A percentile compares a stretch with the other conserved stretches of the same genome.
These are phyloP conservation scores for Cladorrhinum sp. DNA, from an alignment of 2,329 filamentous ascomycete species.

Conservation along the genomic window DNA sequence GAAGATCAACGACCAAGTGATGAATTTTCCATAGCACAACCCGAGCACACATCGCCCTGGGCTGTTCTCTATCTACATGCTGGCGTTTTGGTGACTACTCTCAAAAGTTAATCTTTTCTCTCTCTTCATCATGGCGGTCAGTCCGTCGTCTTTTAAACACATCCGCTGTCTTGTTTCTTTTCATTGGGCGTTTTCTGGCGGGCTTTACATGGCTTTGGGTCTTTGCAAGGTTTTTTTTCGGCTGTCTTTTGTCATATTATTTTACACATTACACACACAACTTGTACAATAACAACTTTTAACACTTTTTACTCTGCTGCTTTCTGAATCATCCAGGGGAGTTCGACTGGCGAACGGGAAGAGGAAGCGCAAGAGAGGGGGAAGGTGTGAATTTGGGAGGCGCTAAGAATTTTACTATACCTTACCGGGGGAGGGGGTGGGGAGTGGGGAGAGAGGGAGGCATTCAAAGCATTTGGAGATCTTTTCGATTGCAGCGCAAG, in stretches of 20 bases:
- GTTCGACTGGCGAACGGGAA: too few species aligned
- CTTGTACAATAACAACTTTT: not conserved
- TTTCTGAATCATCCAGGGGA: not conserved
- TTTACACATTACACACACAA: not conserved
- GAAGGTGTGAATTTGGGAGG: not conserved
- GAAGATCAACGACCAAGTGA: not conserved
- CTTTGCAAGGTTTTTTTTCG: not conserved
- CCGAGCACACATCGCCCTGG: not conserved
- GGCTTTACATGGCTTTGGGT: not conserved
- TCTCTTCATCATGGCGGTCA: not conserved
- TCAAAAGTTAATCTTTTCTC: not conserved
- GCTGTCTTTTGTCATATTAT: not conserved
- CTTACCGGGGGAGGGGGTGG: too few species aligned
- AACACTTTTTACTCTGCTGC: not conserved
- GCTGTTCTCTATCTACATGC: not conserved
- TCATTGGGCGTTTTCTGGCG: not conserved
- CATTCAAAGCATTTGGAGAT: too few species aligned
- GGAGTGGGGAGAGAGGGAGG: not conserved
- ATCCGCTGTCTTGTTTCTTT: not conserved
- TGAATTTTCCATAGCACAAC: not conserved
- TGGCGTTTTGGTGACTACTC: not conserved
- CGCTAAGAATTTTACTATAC: not conserved
- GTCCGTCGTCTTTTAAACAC: not conserved
- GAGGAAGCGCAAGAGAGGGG: not conserved
- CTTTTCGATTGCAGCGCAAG: too few species aligned